phyloP scores from a whole-genome alignment of 306 rosid species.

The Vicia villosa region DNA sequence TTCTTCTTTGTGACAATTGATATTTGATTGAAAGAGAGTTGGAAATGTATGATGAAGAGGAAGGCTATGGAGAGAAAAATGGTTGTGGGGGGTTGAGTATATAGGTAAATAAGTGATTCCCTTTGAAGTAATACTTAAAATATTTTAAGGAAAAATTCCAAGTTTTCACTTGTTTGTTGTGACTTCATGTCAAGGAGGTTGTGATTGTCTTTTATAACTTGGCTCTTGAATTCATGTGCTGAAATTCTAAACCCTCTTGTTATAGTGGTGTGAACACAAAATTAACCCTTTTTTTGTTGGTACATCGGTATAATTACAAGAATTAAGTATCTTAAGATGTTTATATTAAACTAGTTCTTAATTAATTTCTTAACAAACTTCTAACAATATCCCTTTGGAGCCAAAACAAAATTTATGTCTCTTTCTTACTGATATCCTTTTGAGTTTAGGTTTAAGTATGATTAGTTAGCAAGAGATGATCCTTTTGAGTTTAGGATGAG shows the following conservation, averaged over 20 bases:
- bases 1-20: constrained; percentile 31
- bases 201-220: constrained; percentile 32
- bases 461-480: too few species aligned
- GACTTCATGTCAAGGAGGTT: constrained; percentile 47
- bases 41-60: constrained; percentile 35
- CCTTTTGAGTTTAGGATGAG: too few species aligned
- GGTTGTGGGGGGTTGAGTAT: constrained; percentile 29
- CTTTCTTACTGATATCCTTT: constrained; percentile 4
- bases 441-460: too few species aligned
- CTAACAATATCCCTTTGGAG: constrained; percentile 2
- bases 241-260: constrained; percentile 8
- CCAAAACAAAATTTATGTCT: constrained; percentile 1
- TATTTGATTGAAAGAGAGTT: constrained; percentile 23
- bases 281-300: constrained; percentile 36
- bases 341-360: constrained; percentile 22
- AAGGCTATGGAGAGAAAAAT: constrained; percentile 17
- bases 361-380: constrained; percentile 35
- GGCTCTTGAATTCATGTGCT: constrained; percentile 37
- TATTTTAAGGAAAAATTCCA: constrained; percentile 33
- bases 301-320: constrained; percentile 4
- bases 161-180: constrained; percentile 48
- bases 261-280: constrained; percentile 30
- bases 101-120: constrained; percentile 39
- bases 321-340: constrained; percentile 17
- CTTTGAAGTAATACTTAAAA: constrained; percentile 59